Conservation (phyloP, 2,329 filamentous ascomycete species). For the Aspergillus pseudoglaucus region DNA sequence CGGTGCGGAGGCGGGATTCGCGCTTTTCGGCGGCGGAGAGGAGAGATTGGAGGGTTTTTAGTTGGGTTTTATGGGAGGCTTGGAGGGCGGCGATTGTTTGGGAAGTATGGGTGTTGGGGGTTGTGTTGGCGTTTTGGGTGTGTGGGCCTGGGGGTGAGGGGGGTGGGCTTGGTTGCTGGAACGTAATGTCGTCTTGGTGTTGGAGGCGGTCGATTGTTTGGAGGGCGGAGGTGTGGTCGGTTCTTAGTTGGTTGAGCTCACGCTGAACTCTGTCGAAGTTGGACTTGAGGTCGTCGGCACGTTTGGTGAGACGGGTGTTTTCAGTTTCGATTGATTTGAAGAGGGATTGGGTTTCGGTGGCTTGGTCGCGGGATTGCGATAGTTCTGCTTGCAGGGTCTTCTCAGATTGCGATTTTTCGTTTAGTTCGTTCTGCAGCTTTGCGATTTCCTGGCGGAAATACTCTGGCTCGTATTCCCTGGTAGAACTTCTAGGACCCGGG, state of each 20-base stretch:
- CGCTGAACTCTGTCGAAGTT: constrained; percentile 25
- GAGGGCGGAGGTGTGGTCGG: constrained; percentile 26
- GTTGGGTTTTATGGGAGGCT: constrained; percentile 29
- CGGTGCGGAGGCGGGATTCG: constrained; percentile 26
- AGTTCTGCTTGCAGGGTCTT: constrained; percentile 30
- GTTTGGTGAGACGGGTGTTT: constrained; percentile 29
- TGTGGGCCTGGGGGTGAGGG: constrained; percentile 19
- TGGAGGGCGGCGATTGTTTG: constrained; percentile 17
- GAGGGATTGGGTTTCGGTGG: constrained; percentile 30
- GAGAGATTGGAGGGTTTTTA: constrained; percentile 29
- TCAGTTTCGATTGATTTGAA: constrained; percentile 34
- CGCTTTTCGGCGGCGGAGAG: constrained; percentile 29
- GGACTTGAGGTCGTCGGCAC: constrained; percentile 29
- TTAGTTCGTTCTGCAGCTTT: constrained; percentile 23
- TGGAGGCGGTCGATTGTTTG: constrained; percentile 25
- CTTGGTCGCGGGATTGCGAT: constrained; percentile 29
- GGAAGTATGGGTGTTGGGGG: neutral
- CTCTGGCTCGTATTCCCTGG: constrained; percentile 13
- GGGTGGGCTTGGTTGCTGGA: constrained; percentile 26
- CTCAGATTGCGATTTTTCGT: constrained; percentile 21
- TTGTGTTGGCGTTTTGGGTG: neutral
- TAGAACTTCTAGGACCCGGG: constrained; percentile 12
- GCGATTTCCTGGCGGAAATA: constrained; percentile 23
- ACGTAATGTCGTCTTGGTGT: constrained; percentile 14
- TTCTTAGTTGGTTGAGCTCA: constrained; percentile 23